Conservation (phyloP, 2,329 filamentous ascomycete species). For the Sporothrix mexicana region DNA sequence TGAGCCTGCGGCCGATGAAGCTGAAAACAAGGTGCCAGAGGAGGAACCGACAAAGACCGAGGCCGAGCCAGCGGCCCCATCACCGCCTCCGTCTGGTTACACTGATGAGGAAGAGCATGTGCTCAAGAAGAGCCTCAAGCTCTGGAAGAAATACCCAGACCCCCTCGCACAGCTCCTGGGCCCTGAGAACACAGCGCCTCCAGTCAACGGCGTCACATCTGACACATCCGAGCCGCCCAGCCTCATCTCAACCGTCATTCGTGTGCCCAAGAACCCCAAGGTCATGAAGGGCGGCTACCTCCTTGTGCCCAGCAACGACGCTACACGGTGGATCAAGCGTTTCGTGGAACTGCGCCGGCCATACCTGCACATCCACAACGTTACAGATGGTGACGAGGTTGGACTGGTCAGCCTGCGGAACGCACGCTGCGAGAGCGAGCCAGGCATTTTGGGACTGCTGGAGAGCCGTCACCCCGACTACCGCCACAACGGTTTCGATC, state of each 20-base stretch:
- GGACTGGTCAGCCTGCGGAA: slow-evolving; percentile 88
- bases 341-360: slow-evolving; percentile 92
- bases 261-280: slow-evolving; percentile 78
- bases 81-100: slow-evolving; percentile 49
- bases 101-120: slow-evolving; percentile 54
- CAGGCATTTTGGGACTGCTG: slow-evolving; percentile 81
- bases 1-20: neutral
- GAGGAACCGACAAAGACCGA: slow-evolving; percentile 39
- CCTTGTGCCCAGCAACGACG: slow-evolving; percentile 80
- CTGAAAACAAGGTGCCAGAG: slow-evolving; percentile 38
- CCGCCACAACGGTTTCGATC: slow-evolving; percentile 35
- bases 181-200: slow-evolving; percentile 70
- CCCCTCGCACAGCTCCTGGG: slow-evolving; percentile 62
- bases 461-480: slow-evolving; percentile 46
- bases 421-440: slow-evolving; percentile 88
- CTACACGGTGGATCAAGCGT: slow-evolving; percentile 84
- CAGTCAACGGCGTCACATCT: slow-evolving; percentile 62
- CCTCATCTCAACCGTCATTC: slow-evolving; percentile 76
- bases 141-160: slow-evolving; percentile 69
- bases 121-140: slow-evolving; percentile 62
- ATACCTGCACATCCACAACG: slow-evolving; percentile 88
- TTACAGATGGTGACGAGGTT: slow-evolving; percentile 86
- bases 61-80: slow-evolving; percentile 37
- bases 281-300: slow-evolving; percentile 88
- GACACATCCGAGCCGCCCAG: slow-evolving; percentile 61